Evolutionary conservation across 225 moss, liverwort and hornwort species (phyloP).

Genomic region (Pseudisothecium myosuroides): DNA sequence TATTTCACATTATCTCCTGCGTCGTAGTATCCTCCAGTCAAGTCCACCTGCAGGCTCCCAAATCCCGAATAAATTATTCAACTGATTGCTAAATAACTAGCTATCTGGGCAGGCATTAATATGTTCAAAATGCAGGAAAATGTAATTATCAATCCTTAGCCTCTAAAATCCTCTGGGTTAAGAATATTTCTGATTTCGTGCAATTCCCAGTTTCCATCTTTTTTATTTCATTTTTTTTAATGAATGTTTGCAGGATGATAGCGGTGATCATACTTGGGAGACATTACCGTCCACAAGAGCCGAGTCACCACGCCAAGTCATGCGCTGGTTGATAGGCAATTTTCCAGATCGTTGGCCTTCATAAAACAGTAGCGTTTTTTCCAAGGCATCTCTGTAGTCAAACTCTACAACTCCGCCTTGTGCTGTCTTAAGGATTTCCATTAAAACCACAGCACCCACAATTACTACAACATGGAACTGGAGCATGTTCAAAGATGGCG

Average conservation of each 20-base stretch:
- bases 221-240: not conserved
- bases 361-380: constrained; percentile 43
- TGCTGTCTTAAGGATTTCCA: not conserved
- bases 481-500: not conserved
- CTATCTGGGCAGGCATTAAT: too few relatives aligned
- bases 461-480: not conserved
- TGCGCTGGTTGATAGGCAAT: constrained; percentile 28
- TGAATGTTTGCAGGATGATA: constrained; percentile 4
- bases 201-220: not conserved
- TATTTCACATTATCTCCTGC: constrained; percentile 98
- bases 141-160: not conserved
- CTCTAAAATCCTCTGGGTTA: not conserved
- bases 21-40: constrained; percentile 88
- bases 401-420: not conserved
- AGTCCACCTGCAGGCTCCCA: constrained; percentile 49
- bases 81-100: not conserved
- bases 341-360: constrained; percentile 53
- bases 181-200: not conserved
- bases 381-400: constrained; percentile 42
- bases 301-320: constrained; percentile 53
- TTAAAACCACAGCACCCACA: not conserved
- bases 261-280: constrained; percentile 33
- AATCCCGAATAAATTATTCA: not conserved
- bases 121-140: not conserved
- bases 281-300: constrained; percentile 47